Percentiles rank a stretch among this genome's conserved stretches.
phyloP scores from a whole-genome alignment of 73 alveolate species.

The Paraurostyla sp. region DNA sequence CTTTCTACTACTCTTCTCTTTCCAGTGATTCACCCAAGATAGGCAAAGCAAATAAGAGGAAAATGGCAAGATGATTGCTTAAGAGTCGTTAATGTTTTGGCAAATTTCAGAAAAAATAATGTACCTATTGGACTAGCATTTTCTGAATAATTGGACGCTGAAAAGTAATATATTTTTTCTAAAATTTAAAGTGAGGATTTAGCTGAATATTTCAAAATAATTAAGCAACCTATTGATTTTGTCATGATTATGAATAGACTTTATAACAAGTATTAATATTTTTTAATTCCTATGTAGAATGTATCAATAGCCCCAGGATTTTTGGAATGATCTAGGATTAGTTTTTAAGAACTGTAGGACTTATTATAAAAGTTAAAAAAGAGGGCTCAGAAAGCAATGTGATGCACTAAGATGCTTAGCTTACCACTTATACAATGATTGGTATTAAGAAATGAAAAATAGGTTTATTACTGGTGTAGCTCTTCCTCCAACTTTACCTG shows the following conservation, averaged over 20 bases:
- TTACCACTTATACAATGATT: constrained; percentile 70
- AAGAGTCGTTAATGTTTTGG: constrained; percentile 52
- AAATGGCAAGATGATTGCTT: constrained; percentile 80
- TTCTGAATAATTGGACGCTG: constrained; percentile 84
- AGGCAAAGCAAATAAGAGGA: constrained; percentile 80
- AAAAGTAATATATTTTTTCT: constrained; percentile 67
- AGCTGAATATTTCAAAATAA: constrained; percentile 72
- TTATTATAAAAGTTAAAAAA: constrained; percentile 66
- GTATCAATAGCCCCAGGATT: constrained; percentile 75
- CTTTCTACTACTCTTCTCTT: constrained; percentile 79
- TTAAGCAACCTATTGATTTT: constrained; percentile 86
- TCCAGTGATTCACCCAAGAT: constrained; percentile 90
- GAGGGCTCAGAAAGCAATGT: constrained; percentile 73
- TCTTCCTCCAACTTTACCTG: constrained; percentile 52
- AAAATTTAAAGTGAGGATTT: constrained; percentile 15
- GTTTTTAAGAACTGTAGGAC: constrained; percentile 86
- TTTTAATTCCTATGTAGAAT: neutral
- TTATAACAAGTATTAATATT: constrained; percentile 59
- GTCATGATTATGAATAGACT: constrained; percentile 83
- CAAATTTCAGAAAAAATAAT: constrained; percentile 76
- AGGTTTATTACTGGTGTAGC: constrained; percentile 43
- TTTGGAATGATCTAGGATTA: constrained; percentile 90
- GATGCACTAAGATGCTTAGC: constrained; percentile 87
- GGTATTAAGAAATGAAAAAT: constrained; percentile 59
- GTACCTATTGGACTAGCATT: constrained; percentile 82